phyloP scores from a whole-genome alignment of 306 rosid species.

The Cicer cuneatum region DNA sequence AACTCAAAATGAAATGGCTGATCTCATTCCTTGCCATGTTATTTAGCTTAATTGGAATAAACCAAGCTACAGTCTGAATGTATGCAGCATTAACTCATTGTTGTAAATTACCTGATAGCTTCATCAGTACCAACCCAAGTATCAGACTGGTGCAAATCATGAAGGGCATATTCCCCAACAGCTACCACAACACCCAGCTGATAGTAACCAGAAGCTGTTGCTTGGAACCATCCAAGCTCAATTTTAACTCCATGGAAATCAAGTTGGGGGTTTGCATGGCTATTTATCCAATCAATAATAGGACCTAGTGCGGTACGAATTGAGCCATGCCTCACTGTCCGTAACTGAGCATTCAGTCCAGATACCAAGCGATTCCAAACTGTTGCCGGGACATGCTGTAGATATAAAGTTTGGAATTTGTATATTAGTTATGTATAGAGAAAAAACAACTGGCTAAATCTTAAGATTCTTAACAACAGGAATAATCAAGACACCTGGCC shows the following conservation, averaged over 20 bases:
- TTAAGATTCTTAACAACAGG: conserved; percentile 31
- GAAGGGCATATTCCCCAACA: conserved; percentile 77
- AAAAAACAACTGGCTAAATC: conserved; percentile 36
- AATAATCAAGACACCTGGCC: conserved; percentile 76
- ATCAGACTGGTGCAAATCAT: conserved; percentile 61
- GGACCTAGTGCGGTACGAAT: conserved; percentile 79
- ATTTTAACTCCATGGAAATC: conserved; percentile 91
- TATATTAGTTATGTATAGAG: conserved; percentile 34
- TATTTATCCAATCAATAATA: conserved; percentile 82
- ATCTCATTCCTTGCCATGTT: conserved; percentile 25
- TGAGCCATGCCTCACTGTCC: conserved; percentile 88
- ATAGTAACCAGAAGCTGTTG: conserved; percentile 98
- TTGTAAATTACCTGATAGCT: conserved; percentile 57
- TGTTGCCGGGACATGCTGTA: conserved; percentile 94
- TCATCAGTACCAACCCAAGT: conserved; percentile 58
- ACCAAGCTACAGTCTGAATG: conserved; percentile 19
- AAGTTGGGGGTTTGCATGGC: conserved; percentile 96
- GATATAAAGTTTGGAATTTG: conserved; percentile 36
- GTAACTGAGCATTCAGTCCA: conserved; percentile 95
- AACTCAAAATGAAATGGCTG: conserved; percentile 30
- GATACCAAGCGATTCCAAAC: conserved; percentile 96
- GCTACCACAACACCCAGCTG: conserved; percentile 94
- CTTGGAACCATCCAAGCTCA: conserved; percentile 99
- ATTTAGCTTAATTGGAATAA: conserved; percentile 30
- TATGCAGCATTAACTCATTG: conserved; percentile 34